Evolutionary conservation across 805 yeast genomes (phyloP), one percentile per base, ranked within the genome.

Genomic region (Zygoascus biomembranicola): DNA sequence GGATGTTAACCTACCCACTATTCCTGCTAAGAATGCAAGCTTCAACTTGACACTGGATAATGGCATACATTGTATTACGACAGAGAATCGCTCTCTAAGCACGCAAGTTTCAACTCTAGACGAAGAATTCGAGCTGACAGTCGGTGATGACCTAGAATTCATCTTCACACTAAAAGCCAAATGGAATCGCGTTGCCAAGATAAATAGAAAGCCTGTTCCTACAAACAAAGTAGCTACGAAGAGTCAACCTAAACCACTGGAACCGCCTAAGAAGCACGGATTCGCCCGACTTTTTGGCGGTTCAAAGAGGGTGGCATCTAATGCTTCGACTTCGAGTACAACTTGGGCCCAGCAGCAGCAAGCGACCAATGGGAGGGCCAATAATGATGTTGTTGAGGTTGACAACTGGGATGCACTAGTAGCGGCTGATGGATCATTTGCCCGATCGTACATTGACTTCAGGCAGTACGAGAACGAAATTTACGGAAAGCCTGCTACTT

Each of bases 401-500:
- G 76, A 73, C 54, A 52, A 78, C 5, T 73, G 85, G 85, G 78
- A 77, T 35, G 67, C 73, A 35, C 70, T 78, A 52, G 77, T 89
- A 57, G 96, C 97, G 1, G 74, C 76, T 35, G 95, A 89, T 66
- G 98, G 98, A 1, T 87, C 96, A 39, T 90, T 87, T 74, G 96
- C 89, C 8, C 77, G 94, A 61, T 79, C 87, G 52, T 82, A 84
- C 60, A 73, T 92, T 52, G 78, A 79, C 46, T 84, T 87, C 62
- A 75, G 77, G 19, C 80, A 79, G 54, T 78, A 78, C 59, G 82
- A 83, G 61, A 67, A 75, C 28, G 76, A 75, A 37, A 73, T 86
- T 43, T 78, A 76, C 19, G 85, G 88, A 16, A 67, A 71, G 51
- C 73, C 82, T 0, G 71, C 73, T 50, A 74, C 72, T 49, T 80